Conservation (phyloP, 2,329 filamentous ascomycete genomes). For the Botrytis aclada region DNA sequence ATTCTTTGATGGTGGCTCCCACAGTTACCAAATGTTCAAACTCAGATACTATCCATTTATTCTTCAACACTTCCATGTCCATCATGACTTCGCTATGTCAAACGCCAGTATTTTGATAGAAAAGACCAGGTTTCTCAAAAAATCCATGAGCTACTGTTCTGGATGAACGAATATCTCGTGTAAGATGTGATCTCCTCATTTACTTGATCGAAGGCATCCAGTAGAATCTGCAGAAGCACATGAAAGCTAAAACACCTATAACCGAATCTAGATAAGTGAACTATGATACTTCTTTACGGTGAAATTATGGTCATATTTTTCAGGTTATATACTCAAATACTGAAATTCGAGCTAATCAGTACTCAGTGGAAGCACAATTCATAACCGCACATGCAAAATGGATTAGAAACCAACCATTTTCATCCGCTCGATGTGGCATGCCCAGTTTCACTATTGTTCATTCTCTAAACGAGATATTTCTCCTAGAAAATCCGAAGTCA, state of each 20-base stretch:
- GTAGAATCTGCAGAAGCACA: background rate
- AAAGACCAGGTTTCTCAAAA: background rate
- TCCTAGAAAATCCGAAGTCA: accelerated
- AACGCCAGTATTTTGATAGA: accelerated
- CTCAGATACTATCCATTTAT: background rate
- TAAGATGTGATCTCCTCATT: accelerated
- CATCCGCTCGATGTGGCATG: background rate
- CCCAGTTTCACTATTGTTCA: background rate
- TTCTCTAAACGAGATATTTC: background rate
- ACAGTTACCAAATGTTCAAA: too few relatives aligned
- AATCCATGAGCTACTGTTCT: accelerated
- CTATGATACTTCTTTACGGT: background rate
- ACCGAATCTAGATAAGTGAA: background rate
- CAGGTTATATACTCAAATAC: background rate
- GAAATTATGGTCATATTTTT: background rate
- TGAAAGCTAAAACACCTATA: background rate
- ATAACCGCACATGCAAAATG: too few relatives aligned
- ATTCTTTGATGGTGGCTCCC: too few relatives aligned
- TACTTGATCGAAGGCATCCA: accelerated
- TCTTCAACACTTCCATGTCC: background rate
- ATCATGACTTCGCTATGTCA: background rate
- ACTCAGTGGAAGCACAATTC: background rate
- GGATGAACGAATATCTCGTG: accelerated
- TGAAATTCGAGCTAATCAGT: background rate
- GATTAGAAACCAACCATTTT: background rate